Evolutionary conservation across 2,329 filamentous ascomycete genomes (phyloP).

Genomic region (Diplodia intermedia): DNA sequence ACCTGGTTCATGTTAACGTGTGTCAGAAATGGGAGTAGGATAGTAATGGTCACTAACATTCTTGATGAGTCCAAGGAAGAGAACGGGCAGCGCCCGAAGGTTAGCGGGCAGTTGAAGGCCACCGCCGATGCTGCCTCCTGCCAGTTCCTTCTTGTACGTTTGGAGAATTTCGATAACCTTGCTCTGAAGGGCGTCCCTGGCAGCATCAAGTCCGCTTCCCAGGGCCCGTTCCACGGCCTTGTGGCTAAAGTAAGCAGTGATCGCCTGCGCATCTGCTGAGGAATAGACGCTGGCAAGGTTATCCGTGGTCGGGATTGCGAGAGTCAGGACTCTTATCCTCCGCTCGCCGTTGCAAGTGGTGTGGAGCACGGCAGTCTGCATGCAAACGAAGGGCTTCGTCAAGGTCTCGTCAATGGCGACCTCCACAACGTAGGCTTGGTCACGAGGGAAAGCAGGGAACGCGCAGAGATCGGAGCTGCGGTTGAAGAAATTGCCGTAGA

Average conservation of each 20-base stretch:
- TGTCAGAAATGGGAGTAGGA: not conserved
- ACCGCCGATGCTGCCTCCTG: slow-evolving; percentile 91
- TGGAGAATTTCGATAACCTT: slow-evolving; percentile 92
- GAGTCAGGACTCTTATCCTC: slow-evolving; percentile 90
- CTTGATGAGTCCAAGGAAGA: slow-evolving; percentile 96
- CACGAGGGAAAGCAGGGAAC: slow-evolving; percentile 95
- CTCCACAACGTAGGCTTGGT: slow-evolving; percentile 97
- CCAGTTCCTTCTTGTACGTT: slow-evolving; percentile 96
- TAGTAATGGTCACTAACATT: slow-evolving; percentile 67
- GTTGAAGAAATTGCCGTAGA: slow-evolving; percentile 99
- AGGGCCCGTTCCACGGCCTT: slow-evolving; percentile 94
- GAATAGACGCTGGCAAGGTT: slow-evolving; percentile 91
- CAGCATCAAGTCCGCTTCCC: slow-evolving; percentile 85
- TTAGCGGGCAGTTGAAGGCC: slow-evolving; percentile 89
- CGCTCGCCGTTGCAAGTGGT: slow-evolving; percentile 98
- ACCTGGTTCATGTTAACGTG: slow-evolving; percentile 50
- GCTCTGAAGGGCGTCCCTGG: slow-evolving; percentile 85
- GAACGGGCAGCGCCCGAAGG: slow-evolving; percentile 81
- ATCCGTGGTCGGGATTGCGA: slow-evolving; percentile 91
- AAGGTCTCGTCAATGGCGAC: slow-evolving; percentile 97
- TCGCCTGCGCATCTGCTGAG: slow-evolving; percentile 90
- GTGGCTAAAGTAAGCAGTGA: slow-evolving; percentile 94
- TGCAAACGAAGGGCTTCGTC: slow-evolving; percentile 87
- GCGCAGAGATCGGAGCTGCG: slow-evolving; percentile 95
- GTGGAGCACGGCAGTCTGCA: slow-evolving; percentile 94